Conservation (phyloP, 2,329 filamentous ascomycete species). For the Arachnomyces sp. region DNA sequence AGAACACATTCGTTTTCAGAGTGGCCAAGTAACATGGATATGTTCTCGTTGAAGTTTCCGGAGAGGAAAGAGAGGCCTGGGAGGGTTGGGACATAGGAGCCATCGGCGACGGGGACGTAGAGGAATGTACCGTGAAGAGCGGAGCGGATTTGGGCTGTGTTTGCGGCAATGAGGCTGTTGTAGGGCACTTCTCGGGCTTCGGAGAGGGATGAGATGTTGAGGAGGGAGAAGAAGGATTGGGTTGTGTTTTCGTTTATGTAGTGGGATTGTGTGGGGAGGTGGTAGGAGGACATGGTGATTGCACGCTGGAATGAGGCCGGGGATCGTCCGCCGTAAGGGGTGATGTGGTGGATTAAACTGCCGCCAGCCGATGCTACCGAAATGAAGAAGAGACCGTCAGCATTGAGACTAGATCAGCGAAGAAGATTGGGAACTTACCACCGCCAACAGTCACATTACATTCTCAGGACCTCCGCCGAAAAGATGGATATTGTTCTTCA, state of each 20-base stretch:
- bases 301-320: slow-evolving; percentile 20
- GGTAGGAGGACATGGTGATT: slow-evolving; percentile 31
- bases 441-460: too few species aligned
- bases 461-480: slow-evolving; percentile 45
- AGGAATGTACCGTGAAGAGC: slow-evolving; percentile 7
- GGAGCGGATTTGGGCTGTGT: slow-evolving; percentile 32
- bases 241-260: slow-evolving; percentile 28
- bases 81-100: slow-evolving; percentile 35
- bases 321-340: not conserved
- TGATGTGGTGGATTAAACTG: too few species aligned
- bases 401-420: too few species aligned
- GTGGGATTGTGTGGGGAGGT: slow-evolving; percentile 20
- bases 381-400: slow-evolving; percentile 15
- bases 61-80: slow-evolving; percentile 35
- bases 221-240: slow-evolving; percentile 26
- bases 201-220: slow-evolving; percentile 31
- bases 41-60: slow-evolving; percentile 34
- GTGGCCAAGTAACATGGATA: slow-evolving; percentile 36
- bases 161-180: slow-evolving; percentile 29
- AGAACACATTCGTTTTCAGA: slow-evolving; percentile 27
- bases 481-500: slow-evolving; percentile 40
- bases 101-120: slow-evolving; percentile 37
- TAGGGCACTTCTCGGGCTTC: slow-evolving; percentile 32
- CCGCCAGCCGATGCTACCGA: slow-evolving; percentile 26
- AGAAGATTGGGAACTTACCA: too few species aligned